Base-by-base conservation (phyloP, 805 yeast species). In the Saccharomycopsis schoenii region DNA sequence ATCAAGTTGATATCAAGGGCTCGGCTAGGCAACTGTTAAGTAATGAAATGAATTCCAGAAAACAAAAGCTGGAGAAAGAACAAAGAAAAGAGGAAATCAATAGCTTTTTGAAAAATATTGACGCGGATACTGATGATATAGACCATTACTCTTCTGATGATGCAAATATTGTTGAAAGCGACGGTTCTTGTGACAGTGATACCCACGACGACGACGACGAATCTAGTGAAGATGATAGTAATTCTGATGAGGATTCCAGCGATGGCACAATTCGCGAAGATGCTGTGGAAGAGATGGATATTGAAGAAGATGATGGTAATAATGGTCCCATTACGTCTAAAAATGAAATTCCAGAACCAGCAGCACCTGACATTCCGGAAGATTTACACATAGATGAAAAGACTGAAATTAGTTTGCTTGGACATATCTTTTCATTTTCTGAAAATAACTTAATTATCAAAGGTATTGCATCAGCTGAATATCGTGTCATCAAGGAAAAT, bases 391-490 rank as follows among this genome's bases (percentile, higher is more conserved):
- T 93, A 24, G 80, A 79, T 0, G 79, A 75, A n/a, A 72, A 73
- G 6, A 84, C 90, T 1, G 84, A 86, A 0, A 80, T 92, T 14
- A 88, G 89, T 64, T 79, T 77, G 34, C 77, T 91, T 19, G 99
- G 99, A 2, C 76, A 74, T 6, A 75, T 93, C 6, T 78, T 80
- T 10, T 84, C 85, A 0, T 74, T 87, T 10, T 91, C 89, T 8
- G 96, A 90, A 51, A 79, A 77, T 59, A 85, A 87, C 61, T 80
- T 88, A 1, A 80, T 94, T 5, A 77, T 94, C 25, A 83, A 83
- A 67, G 94, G 96, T 0, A 73, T 74, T 14, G 72, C 78, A 1
- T 88, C 97, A 1, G 98, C 96, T 12, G 97, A 94, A 68, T 87
- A 84, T 69, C 76, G 92, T 52, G 87, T 91, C 2, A 76, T 93